A percentile compares a stretch with the other conserved stretches of the same genome.
phyloP scores from a whole-genome alignment of 352 stramenopile genomes.

The Globisporangium okanoganense region DNA sequence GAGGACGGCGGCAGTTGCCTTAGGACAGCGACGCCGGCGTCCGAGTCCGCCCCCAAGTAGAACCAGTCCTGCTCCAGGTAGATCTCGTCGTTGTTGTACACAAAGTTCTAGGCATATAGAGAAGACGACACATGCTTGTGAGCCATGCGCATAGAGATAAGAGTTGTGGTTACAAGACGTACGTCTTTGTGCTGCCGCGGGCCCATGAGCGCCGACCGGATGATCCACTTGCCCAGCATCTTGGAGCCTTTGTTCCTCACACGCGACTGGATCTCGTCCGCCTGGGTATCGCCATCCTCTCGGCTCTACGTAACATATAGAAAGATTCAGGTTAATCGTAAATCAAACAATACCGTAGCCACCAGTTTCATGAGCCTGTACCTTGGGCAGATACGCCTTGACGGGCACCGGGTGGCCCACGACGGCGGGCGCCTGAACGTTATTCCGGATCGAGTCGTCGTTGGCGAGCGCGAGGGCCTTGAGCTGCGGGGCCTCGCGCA shows the following conservation, averaged over 20 bases:
- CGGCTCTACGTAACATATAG: constrained; percentile 28
- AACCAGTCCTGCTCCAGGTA: constrained; percentile 86
- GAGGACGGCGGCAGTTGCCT: constrained; percentile 44
- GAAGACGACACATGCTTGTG: not conserved
- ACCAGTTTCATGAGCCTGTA: constrained; percentile 9
- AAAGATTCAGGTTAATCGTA: not conserved
- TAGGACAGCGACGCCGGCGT: constrained; percentile 56
- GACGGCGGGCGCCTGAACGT: constrained; percentile 32
- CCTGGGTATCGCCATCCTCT: constrained; percentile 68
- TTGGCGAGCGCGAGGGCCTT: constrained; percentile 49
- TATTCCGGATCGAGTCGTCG: constrained; percentile 49
- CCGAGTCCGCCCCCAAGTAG: constrained; percentile 68
- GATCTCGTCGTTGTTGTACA: constrained; percentile 83
- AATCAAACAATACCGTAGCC: not conserved
- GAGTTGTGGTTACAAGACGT: constrained; percentile 11
- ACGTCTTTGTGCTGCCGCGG: constrained; percentile 46
- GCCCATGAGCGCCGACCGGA: constrained; percentile 53
- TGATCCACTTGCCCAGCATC: constrained; percentile 77
- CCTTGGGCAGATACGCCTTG: constrained; percentile 69
- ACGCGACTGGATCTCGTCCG: constrained; percentile 76
- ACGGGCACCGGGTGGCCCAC: constrained; percentile 62
- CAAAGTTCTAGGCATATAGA: constrained; percentile 42
- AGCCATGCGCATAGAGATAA: not conserved
- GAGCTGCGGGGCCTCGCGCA: constrained; percentile 67
- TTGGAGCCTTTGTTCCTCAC: constrained; percentile 71